Conservation (phyloP, 2,329 filamentous ascomycete species). For the Sclerotinia subarctica region DNA sequence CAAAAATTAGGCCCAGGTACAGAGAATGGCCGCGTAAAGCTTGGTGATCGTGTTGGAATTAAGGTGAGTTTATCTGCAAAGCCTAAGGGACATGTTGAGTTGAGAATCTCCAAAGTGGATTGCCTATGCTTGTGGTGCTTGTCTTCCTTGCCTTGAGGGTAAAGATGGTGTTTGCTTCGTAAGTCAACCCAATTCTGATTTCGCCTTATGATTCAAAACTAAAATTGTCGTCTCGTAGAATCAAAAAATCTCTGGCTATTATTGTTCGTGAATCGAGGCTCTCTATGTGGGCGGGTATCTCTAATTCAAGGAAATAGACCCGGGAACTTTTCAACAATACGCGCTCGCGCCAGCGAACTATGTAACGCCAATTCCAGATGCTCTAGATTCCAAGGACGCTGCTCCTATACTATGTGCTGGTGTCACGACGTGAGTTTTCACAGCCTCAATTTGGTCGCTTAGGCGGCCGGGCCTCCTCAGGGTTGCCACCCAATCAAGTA, state of each 20-base stretch:
- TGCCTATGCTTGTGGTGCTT: slow-evolving; percentile 52
- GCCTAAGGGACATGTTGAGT: neutral
- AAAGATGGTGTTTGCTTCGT: slow-evolving; percentile 65
- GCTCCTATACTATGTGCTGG: slow-evolving; percentile 68
- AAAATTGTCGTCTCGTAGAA: slow-evolving; percentile 37
- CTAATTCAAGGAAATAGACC: slow-evolving; percentile 36
- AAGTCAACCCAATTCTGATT: slow-evolving; percentile 37
- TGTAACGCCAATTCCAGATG: slow-evolving; percentile 66
- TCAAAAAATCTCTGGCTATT: slow-evolving; percentile 62
- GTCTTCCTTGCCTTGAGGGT: slow-evolving; percentile 51
- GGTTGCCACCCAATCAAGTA: slow-evolving; percentile 25
- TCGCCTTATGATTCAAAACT: slow-evolving; percentile 15
- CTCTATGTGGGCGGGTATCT: neutral
- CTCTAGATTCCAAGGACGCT: slow-evolving; percentile 55
- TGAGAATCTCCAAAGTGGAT: slow-evolving; percentile 45
- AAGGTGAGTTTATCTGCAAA: slow-evolving; percentile 46
- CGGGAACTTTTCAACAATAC: slow-evolving; percentile 73
- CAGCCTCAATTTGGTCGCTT: slow-evolving; percentile 24
- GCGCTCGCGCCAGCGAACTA: slow-evolving; percentile 61
- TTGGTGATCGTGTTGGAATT: slow-evolving; percentile 68
- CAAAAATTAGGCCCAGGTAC: slow-evolving; percentile 62
- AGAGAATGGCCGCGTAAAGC: slow-evolving; percentile 53
- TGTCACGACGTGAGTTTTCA: slow-evolving; percentile 50
- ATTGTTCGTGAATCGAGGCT: slow-evolving; percentile 41
- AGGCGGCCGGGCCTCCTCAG: slow-evolving; percentile 18